A percentile compares a stretch with the other conserved stretches of the same genome.
These are phyloP conservation scores for Pisolithus thermaeus DNA, from an alignment of 1,284 basidiomycete species.

Conservation along the genomic window DNA sequence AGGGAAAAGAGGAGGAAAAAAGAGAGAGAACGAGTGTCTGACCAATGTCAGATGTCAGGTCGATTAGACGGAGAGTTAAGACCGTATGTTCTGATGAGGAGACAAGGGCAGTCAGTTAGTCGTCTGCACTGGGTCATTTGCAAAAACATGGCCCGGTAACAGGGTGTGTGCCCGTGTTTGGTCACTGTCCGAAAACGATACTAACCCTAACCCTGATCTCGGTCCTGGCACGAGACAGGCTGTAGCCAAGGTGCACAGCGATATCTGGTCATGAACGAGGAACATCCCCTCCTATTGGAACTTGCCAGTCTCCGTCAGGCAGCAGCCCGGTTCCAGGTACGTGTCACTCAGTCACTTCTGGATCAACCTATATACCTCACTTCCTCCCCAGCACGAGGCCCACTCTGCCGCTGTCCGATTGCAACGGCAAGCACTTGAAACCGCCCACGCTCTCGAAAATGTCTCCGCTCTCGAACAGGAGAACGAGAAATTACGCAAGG, in stretches of 20 bases:
- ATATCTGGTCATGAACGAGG: conserved; percentile 30
- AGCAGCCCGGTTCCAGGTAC: conserved; percentile 61
- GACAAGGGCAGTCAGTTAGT: neutral
- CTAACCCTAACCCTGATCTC: conserved; percentile 20
- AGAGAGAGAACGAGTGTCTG: neutral
- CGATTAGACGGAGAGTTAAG: too few relatives aligned
- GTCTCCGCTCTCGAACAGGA: conserved; percentile 46
- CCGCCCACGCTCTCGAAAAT: conserved; percentile 43
- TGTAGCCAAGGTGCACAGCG: too few relatives aligned
- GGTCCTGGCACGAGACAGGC: neutral
- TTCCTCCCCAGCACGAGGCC: conserved; percentile 53
- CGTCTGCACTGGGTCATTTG: neutral
- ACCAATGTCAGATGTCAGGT: too few relatives aligned
- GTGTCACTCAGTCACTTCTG: conserved; percentile 1
- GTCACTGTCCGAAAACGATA: neutral
- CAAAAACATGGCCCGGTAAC: neutral
- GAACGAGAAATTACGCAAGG: conserved; percentile 48
- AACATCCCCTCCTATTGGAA: conserved; percentile 64
- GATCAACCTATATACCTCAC: neutral
- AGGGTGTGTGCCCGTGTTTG: conserved; percentile 19
- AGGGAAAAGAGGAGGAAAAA: too few relatives aligned
- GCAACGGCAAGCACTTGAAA: conserved; percentile 54
- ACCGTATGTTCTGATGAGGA: neutral
- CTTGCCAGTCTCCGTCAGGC: conserved; percentile 59
- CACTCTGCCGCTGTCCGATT: conserved; percentile 59